Base-by-base conservation (phyloP, 177 flowering plant genomes). In the Vitis hybrid region DNA sequence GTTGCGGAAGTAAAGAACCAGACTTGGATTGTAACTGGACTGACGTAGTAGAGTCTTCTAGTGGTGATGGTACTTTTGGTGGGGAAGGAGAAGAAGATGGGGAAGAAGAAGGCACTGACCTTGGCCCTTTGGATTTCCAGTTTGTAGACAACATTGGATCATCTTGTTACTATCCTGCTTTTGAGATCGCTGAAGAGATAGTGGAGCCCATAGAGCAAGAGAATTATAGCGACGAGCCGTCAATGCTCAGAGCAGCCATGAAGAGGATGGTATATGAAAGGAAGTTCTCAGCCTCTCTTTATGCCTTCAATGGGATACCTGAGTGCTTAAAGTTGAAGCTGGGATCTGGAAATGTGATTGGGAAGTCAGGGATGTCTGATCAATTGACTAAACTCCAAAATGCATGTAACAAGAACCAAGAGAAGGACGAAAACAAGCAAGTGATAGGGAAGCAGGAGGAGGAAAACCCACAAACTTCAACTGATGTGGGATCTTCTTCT, bases 261-360 rank as follows among this genome's bases (percentile, higher is more conserved):
- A 86, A 82, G 78, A 84, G 88, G 71, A 85, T 91, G 91, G 89
- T 82, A 40, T 89, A 91, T 55, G 97, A 91, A 75, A 80, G 92
- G 76, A 89, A 84, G 72, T 78, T 84, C 69, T 91, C 93, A 7
- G 91, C 96, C 15, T 89, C 93, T 66, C 82, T 89, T 3, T 91
- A 88, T 65, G 93, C 96, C 49, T 78, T 91, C 73, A 86, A 86
- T 70, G 91, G 93, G 17, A 85, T 91, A 52, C 73, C 87, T 1
- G 96, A 91, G 70, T 91, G 88, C 82, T 72, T 91, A 62, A 84
- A 70, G 69, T 64, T 83, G 70, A 82, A 69, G 70, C 79, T 86
- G 14, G 83, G 65, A 26, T 71, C 76, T 45, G 51, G 69, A 66
- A 75, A 51, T 50, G 66, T 11, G 5, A 52, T 57, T 8, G 73